A percentile compares a stretch with the other conserved stretches of the same genome.
phyloP scores from a whole-genome alignment of 2,329 filamentous ascomycete genomes.

The Microcyclospora tardicrescens region DNA sequence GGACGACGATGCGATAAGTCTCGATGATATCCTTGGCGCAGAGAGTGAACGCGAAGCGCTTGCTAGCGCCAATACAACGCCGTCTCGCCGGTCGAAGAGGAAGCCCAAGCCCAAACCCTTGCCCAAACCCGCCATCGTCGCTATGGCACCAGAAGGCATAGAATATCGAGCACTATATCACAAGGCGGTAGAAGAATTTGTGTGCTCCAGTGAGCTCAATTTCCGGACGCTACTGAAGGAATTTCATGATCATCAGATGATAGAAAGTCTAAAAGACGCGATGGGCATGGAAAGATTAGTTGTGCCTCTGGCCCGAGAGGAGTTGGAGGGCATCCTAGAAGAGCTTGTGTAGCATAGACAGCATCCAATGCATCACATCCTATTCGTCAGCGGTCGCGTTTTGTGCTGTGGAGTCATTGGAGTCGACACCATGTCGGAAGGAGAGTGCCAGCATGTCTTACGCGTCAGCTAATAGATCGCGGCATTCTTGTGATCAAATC shows the following conservation, averaged over 20 bases:
- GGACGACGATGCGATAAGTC: slow-evolving; percentile 16
- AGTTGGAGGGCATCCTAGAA: slow-evolving; percentile 78
- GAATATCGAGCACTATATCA: slow-evolving; percentile 89
- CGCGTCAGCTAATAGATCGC: no score
- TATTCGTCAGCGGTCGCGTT: no score
- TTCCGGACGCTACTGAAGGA: slow-evolving; percentile 91
- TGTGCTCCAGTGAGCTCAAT: slow-evolving; percentile 91
- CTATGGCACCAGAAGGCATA: slow-evolving; percentile 42
- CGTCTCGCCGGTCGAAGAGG: slow-evolving; percentile 11
- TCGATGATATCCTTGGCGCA: slow-evolving; percentile 14
- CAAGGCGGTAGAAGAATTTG: slow-evolving; percentile 92
- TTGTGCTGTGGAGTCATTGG: no score
- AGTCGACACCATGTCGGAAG: no score
- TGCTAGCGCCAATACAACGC: slow-evolving; percentile 13
- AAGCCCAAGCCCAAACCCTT: slow-evolving; percentile 8
- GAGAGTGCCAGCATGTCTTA: no score
- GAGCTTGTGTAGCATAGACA: slow-evolving; percentile 39
- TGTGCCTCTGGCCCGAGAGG: slow-evolving; percentile 74
- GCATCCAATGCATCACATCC: no score
- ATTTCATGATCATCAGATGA: slow-evolving; percentile 97
- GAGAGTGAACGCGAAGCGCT: slow-evolving; percentile 22
- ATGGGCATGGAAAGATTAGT: slow-evolving; percentile 75
- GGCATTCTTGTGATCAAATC: no score
- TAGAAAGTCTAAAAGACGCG: slow-evolving; percentile 74
- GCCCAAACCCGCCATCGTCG: slow-evolving; percentile 5